Evolutionary conservation across 2,329 filamentous ascomycete genomes (phyloP).

Genomic region (Capronia coronata): DNA sequence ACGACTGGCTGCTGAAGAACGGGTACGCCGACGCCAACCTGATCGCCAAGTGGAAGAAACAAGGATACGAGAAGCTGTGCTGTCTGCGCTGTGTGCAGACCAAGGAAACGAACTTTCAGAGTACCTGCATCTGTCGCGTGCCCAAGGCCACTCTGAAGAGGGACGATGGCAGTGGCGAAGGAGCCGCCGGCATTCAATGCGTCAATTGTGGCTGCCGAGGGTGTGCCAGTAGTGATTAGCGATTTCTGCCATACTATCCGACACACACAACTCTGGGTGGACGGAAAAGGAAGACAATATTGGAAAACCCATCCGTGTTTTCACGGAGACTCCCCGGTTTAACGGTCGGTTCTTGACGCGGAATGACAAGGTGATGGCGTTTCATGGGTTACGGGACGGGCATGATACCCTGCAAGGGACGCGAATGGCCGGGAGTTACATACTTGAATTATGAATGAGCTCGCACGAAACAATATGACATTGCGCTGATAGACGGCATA

Average conservation of each 20-base stretch:
- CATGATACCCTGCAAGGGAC: background rate
- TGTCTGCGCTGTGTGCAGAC: conserved; percentile 95
- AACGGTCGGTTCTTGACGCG: too few species aligned
- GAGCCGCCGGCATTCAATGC: conserved; percentile 60
- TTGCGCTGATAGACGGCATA: background rate
- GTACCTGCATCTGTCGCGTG: conserved; percentile 93
- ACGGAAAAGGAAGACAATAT: too few species aligned
- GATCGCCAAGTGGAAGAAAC: conserved; percentile 99
- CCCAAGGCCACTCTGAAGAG: conserved; percentile 85
- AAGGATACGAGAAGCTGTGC: conserved; percentile 97
- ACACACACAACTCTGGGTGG: too few species aligned
- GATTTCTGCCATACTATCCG: background rate
- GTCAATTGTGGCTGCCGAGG: conserved; percentile 92
- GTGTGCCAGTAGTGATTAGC: conserved; percentile 74
- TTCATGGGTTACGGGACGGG: background rate
- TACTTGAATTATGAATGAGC: background rate
- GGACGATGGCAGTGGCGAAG: conserved; percentile 38
- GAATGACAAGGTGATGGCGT: background rate
- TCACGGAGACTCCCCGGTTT: too few species aligned
- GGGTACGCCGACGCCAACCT: conserved; percentile 89
- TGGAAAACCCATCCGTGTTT: too few species aligned
- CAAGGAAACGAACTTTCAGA: conserved; percentile 99
- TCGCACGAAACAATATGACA: background rate
- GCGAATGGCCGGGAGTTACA: too few species aligned
- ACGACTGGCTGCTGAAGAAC: conserved; percentile 96